Evolutionary conservation across 75 land plant species (phyloP).

Genomic region (Pinus albicaulis): DNA sequence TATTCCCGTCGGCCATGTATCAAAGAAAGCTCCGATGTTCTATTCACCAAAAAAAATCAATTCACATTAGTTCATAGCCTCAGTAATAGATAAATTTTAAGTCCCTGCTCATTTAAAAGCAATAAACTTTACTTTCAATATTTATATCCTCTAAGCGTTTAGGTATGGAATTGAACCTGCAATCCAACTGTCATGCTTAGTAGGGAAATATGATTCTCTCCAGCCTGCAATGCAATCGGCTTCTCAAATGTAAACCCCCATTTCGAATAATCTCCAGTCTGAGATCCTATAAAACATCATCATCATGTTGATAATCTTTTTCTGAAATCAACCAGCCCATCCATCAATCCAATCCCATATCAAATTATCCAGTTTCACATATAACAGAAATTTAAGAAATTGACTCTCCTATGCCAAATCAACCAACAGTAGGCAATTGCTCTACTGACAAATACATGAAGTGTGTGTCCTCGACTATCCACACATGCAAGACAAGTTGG

Average conservation of each 20-base stretch:
- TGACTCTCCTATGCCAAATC: neutral
- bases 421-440: neutral
- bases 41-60: neutral
- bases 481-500: conserved; percentile 11
- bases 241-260: conserved; percentile 18
- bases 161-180: conserved; percentile 8
- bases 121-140: neutral
- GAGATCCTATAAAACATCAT: conserved; percentile 54
- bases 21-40: conserved; percentile 7
- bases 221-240: conserved; percentile 29
- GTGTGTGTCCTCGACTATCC: conserved; percentile 25
- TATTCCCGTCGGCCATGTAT: conserved; percentile 6
- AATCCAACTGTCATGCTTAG: conserved; percentile 74
- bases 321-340: no score
- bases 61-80: no score
- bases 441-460: conserved; percentile 54
- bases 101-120: neutral
- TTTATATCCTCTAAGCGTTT: neutral
- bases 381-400: neutral
- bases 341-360: neutral
- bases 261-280: conserved; percentile 9
- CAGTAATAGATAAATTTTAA: neutral
- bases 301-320: conserved; percentile 40
- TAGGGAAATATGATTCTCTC: conserved; percentile 44
- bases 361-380: neutral